Evolutionary conservation across 257 asterid genomes (phyloP), one percentile per base, ranked within the genome.

Genomic region (Gardenia jasminoides): DNA sequence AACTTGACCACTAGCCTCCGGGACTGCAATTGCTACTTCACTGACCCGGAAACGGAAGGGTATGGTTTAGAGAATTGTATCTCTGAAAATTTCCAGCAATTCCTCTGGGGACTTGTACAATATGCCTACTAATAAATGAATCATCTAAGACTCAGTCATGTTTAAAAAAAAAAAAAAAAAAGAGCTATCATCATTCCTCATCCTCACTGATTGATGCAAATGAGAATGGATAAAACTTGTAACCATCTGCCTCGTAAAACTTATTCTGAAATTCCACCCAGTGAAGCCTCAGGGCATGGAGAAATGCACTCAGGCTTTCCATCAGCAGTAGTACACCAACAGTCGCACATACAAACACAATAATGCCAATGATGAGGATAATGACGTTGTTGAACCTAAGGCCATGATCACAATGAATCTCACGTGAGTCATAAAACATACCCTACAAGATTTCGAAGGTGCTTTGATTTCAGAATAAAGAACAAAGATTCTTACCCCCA

Each of bases 211-310:
- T 81, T 80, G 78, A 46, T 22, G 82, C 75, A 81, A 86, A 90
- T 31, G 90, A 90, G 83, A 82, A 88, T 7, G 94, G 94, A 76
- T 74, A 73, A 78, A 86, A 88, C 80, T 88, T 88, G 80, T 90
- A 82, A 47, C 91, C 94, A 61, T 88, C 91, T 79, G 92, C 92
- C 84, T 85, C 88, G 36, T 90, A 90, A 74, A 90, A 88, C 84
- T 86, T 90, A 88, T 70, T 80, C 82, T 90, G 93, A 68, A 88
- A 88, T 80, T 90, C 92, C 24, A 85, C 90, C 92, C 93, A 90
- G 66, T 90, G 94, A 83, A 90, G 92, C 79, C 89, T 80, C 84
- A 86, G 79, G 36, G 92, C 90, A 66, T 90, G 92, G 74, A 86
- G 84, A 83, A 86, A 90, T 30, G 94, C 94, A 76, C 92, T 90